phyloP scores from a whole-genome alignment of 176 grass and related monocot genomes.

The Oryza australiensis region DNA sequence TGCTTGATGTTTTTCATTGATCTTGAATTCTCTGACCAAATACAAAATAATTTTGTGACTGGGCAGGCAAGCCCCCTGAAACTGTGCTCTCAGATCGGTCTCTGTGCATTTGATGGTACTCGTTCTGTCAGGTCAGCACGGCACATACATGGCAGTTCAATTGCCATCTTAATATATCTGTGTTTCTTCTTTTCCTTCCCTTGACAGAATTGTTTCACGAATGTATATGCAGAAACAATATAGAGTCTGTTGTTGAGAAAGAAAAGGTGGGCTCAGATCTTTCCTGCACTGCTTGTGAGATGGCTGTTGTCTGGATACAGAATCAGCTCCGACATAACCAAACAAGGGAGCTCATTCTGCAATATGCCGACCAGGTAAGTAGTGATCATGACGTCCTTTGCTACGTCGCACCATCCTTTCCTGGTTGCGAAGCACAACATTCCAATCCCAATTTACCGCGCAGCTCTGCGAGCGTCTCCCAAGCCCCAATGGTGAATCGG shows the following conservation, averaged over 20 bases:
- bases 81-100: conserved; percentile 69
- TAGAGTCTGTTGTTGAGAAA: conserved; percentile 69
- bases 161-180: background rate
- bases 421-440: background rate
- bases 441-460: background rate
- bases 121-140: conserved; percentile 64
- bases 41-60: background rate
- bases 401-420: background rate
- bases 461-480: conserved; percentile 85
- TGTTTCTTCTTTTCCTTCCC: background rate
- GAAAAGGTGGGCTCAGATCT: conserved; percentile 56
- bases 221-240: conserved; percentile 56
- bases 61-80: conserved; percentile 65
- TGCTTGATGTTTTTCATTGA: background rate
- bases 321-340: conserved; percentile 78
- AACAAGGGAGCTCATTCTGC: conserved; percentile 65
- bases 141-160: conserved; percentile 1
- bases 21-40: conserved; percentile 16
- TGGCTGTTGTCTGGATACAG: conserved; percentile 92
- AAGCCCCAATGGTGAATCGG: conserved; percentile 76
- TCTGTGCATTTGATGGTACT: conserved; percentile 76
- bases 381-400: conserved; percentile 4
- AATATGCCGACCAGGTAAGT: conserved; percentile 75
- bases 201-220: conserved; percentile 18
- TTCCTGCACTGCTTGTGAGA: conserved; percentile 86